A percentile compares a stretch with the other conserved stretches of the same genome.
Evolutionary conservation across 148 eudicot genomes (phyloP).

Genomic region (Rhododendron mucronatum): DNA sequence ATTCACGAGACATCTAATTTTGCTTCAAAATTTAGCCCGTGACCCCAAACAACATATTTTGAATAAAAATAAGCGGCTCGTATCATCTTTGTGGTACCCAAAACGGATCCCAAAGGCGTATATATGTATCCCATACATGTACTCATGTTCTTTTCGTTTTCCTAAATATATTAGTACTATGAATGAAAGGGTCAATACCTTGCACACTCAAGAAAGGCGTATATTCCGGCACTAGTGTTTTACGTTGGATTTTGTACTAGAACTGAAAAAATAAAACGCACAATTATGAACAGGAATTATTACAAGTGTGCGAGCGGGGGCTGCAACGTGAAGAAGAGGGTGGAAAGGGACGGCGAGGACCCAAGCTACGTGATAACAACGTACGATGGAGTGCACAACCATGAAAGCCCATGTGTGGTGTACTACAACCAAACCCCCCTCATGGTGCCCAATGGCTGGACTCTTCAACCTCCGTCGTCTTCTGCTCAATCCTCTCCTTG

Average conservation of each 20-base stretch:
- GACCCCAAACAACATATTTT: too few relatives aligned
- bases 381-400: constrained; percentile 14
- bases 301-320: constrained; percentile 5
- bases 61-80: too few relatives aligned
- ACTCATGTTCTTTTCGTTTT: too few relatives aligned
- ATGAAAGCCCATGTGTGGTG: constrained; percentile 11
- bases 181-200: neutral
- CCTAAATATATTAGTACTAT: too few relatives aligned
- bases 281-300: constrained; percentile 9
- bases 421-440: neutral
- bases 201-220: too few relatives aligned
- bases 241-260: neutral
- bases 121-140: too few relatives aligned
- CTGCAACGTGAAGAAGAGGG: constrained; percentile 19
- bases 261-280: neutral
- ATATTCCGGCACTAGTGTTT: neutral
- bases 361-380: constrained; percentile 14
- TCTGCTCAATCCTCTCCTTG: constrained; percentile 5
- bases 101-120: too few relatives aligned
- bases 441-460: constrained; percentile 5
- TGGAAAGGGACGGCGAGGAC: constrained; percentile 11
- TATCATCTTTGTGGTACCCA: too few relatives aligned
- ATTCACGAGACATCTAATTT: too few relatives aligned
- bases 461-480: neutral
- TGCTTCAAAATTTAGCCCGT: too few relatives aligned